Base-by-base conservation (phyloP, 2,329 filamentous ascomycete genomes). In the Pseudopithomyces maydicus region DNA sequence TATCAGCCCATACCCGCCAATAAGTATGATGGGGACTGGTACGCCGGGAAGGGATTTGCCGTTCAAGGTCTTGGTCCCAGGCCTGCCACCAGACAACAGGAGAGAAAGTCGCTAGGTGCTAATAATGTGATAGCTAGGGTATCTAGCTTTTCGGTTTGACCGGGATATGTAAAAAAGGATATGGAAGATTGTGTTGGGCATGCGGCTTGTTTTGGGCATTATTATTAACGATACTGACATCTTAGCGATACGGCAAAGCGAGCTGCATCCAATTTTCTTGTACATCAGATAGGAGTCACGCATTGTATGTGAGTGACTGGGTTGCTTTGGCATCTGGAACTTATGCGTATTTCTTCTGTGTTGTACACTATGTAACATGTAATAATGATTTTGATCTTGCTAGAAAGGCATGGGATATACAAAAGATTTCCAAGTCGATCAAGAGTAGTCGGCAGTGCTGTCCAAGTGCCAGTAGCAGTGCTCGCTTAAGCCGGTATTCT, bases 61-160 rank as follows among this genome's bases (percentile, higher is more conserved):
- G 2, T 74, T 72, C 52, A 72, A 73, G 45, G 67, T 73, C 15
- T 65, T 73, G 62, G 52, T 73, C 6, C 70, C 71, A 2, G 70
- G 70, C 12, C 65, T 65, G 17, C 54, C 69, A 26, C 65, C 55
- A 19, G 69, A 67, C 38, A 59, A 54, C 22, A 56, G 67, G 55
- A 64, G 68, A 48, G 65, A 46, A 19, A 72, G 68, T 59, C 67
- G 68, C 56, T 72, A 71, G 68, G 54, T 22, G 22, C 47, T 29
- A 48, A 29, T 15, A 15, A 2, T 6, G 35, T 11, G 14, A 14
- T 3, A n/a, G 15, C 11, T 11, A n/a, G 14, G 35, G 35, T 11
- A 14, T 6, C 35, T 6, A 8, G 26, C 5, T 29, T 29, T 29
- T 29, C 8, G 26, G 26, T 4, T 29, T 4, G 26, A 8, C 26